phyloP scores from a whole-genome alignment of 2,329 filamentous ascomycete species.

The Talaromyces sp. region DNA sequence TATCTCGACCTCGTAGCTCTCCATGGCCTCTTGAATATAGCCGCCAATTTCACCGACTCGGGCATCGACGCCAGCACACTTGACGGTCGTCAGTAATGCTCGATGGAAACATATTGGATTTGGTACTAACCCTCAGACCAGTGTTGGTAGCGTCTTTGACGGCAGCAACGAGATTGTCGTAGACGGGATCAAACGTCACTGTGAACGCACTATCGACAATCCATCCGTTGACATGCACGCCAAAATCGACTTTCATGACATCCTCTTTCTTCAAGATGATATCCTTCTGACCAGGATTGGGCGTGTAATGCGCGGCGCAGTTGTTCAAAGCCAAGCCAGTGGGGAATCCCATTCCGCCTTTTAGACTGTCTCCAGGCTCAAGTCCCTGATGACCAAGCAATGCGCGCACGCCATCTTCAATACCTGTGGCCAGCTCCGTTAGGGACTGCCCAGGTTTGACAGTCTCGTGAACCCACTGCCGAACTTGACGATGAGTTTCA shows the following conservation, averaged over 20 bases:
- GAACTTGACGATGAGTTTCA: constrained; percentile 55
- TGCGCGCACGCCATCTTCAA: constrained; percentile 54
- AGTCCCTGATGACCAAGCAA: constrained; percentile 52
- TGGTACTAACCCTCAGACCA: constrained; percentile 40
- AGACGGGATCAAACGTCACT: constrained; percentile 69
- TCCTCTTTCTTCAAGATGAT: constrained; percentile 67
- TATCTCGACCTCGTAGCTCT: constrained; percentile 59
- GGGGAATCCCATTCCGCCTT: constrained; percentile 55
- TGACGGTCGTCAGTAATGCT: constrained; percentile 14
- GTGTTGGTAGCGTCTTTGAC: constrained; percentile 72
- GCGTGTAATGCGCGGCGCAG: constrained; percentile 55
- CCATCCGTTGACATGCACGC: constrained; percentile 73
- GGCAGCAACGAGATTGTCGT: constrained; percentile 69
- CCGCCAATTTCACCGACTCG: constrained; percentile 54
- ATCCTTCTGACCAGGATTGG: constrained; percentile 61
- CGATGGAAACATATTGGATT: not conserved
- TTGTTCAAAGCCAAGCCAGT: constrained; percentile 55
- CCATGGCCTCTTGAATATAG: constrained; percentile 61
- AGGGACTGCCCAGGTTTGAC: constrained; percentile 52
- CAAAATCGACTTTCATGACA: constrained; percentile 80
- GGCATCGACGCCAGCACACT: constrained; percentile 55
- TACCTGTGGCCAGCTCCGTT: constrained; percentile 50
- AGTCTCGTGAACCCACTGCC: constrained; percentile 47
- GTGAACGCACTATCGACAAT: constrained; percentile 83
- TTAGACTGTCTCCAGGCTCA: constrained; percentile 49